A percentile compares a stretch with the other conserved stretches of the same genome.
These are phyloP conservation scores for Suillus clintonianus DNA, from an alignment of 768 basidiomycete species.

Conservation along the genomic window DNA sequence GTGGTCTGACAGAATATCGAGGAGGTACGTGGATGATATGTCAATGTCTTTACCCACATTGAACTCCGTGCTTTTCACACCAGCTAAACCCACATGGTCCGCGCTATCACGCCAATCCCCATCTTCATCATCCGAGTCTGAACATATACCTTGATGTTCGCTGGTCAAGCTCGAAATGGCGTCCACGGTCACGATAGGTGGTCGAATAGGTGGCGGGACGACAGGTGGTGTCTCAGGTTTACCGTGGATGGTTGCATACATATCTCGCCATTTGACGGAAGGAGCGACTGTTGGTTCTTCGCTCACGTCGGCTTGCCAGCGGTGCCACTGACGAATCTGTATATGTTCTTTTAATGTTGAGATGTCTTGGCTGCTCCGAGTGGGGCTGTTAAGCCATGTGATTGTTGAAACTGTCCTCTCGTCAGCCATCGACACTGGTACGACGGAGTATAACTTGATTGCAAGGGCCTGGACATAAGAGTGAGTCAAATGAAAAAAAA, in stretches of 20 bases:
- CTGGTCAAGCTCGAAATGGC: background rate
- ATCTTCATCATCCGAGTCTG: background rate
- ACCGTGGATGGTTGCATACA: slow-evolving; percentile 1
- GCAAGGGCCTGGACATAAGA: slow-evolving; percentile 4
- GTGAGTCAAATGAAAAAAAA: background rate
- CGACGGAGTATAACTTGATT: slow-evolving; percentile 4
- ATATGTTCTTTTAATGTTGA: slow-evolving; percentile 6
- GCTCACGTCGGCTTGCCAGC: background rate
- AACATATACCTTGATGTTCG: background rate
- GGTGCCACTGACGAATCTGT: slow-evolving; percentile 8
- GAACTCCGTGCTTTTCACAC: too few species aligned
- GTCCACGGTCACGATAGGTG: background rate
- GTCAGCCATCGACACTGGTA: slow-evolving; percentile 9
- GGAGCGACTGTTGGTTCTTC: background rate
- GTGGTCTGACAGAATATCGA: background rate
- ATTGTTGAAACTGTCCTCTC: slow-evolving; percentile 12
- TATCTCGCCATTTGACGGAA: slow-evolving; percentile 2
- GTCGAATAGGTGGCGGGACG: background rate
- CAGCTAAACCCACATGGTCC: background rate
- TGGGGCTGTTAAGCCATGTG: slow-evolving; percentile 11
- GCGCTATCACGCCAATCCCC: background rate
- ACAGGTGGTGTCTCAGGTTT: too few species aligned
- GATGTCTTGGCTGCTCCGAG: slow-evolving; percentile 1
- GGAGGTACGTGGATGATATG: background rate
- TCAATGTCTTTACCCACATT: too few species aligned